Base-by-base conservation (phyloP, 148 eudicot genomes). In the Rheum nobile region DNA sequence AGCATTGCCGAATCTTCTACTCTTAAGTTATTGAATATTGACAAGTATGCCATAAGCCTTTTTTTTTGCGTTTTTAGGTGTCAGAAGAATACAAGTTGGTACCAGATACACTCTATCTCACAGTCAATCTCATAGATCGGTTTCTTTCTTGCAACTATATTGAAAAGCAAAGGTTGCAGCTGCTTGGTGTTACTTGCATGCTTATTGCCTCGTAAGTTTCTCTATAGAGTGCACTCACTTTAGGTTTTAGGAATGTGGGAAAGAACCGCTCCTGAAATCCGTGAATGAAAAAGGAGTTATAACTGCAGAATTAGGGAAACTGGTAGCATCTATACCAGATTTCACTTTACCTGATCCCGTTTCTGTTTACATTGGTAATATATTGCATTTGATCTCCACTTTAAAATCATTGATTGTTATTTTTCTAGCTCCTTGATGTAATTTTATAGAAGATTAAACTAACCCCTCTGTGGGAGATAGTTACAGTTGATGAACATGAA, bases 181-280 rank as follows among this genome's bases (percentile, higher is more conserved):
- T 93, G 75, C 90, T 93, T 73, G 98, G 98, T 59, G 90, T 93
- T 38, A 87, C 93, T 67, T 90, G 96, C 91, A 90, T 93, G 98
- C 83, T 93, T 72, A 90, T 93, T 80, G 91, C 98, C 78, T 93
- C 98, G 98, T 93, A 88, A 88, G 97, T 87, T 74, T 59, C 70
- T 76, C 74, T 67, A 35, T 65, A 4, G 10, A 6, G 16, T 31
- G 35, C 68, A 41, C 26, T 21, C 57, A 50, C 57, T 50, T 50
- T 50, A 50, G 57, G 26, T 50, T 47, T 17, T 16, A 16, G 52
- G 5, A 17, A 47, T 47, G n/a, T 17, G 47, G 47, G 12, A 14
- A 16, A 47, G 4, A 47, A 14, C 1, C 19, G 0, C n/a, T 14
- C 0, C 13, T 9, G 14, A 43, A 47, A 4, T 47, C n/a, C 9